Evolutionary conservation across 2,329 filamentous ascomycete species (phyloP), one percentile per base, ranked within the genome.

Genomic region (Corinectria fuckeliana): DNA sequence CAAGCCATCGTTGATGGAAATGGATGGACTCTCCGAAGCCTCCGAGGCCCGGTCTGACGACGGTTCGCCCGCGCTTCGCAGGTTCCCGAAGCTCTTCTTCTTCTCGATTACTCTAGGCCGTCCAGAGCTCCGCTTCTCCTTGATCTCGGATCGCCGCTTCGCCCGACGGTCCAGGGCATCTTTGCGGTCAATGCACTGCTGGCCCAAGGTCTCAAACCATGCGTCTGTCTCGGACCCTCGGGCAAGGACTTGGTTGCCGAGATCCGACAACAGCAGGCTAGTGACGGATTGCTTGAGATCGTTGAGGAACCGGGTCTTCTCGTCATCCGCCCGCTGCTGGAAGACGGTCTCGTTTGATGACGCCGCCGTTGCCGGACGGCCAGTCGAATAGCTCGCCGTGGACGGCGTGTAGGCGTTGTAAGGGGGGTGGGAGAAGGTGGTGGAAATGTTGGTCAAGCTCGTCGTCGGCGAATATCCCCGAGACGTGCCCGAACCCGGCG

Each of bases 141-240:
- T 81, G 62, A 78, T 79, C 13, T 75, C 74, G 3, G 68, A 65
- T 28, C 72, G 71, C 59, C 80, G 71, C 61, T 80, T 72, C 50
- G 79, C 78, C 47, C 81, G 79, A 36, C 78, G 77, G 59, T 86
- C 81, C 28, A 83, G 75, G 3, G 82, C 80, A 49, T 88, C 84
- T 45, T 83, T 85, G 23, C 86, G 81, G 36, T 88, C 85, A 51
- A 88, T 86, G 70, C 86, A 89, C 64, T 89, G 80, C 66, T 89
- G 85, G 3, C 87, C 86, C 6, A 93, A 75, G 13, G 85, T 85
- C 51, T 85, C 82, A 66, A 97, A 95, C 90, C 94, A 97, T 3
- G 82, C 82, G 74, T 98, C 95, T 1, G 94, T 98, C 78, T 99
- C 95, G 39, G 93, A 96, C 3, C 95, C 95, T 50, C 86, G 86